Evolutionary conservation across 164 flowering plant species (phyloP).

Genomic region (Chloranthus sessilifolius): DNA sequence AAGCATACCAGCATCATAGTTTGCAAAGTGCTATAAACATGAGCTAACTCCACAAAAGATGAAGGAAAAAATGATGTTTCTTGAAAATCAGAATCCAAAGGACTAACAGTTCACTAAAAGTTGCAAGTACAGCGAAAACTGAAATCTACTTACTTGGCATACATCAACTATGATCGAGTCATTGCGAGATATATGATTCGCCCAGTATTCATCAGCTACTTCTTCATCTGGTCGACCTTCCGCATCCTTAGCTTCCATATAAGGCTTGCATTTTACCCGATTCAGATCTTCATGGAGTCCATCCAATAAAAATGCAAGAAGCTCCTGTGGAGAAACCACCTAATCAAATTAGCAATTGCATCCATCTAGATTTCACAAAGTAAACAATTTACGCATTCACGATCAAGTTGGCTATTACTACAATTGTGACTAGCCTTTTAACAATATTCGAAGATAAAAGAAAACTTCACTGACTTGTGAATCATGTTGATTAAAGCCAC

Average conservation of each 20-base stretch:
- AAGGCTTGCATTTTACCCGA: conserved; percentile 85
- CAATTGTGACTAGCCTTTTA: neutral
- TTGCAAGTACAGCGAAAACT: neutral
- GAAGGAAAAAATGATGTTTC: too few species aligned
- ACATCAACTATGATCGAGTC: conserved; percentile 86
- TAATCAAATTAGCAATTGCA: conserved; percentile 7
- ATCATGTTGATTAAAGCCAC: conserved; percentile 94
- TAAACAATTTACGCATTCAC: too few species aligned
- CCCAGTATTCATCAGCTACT: conserved; percentile 90
- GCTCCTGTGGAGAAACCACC: conserved; percentile 45
- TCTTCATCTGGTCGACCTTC: conserved; percentile 68
- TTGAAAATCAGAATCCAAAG: too few species aligned
- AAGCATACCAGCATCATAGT: too few species aligned
- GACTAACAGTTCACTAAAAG: too few species aligned
- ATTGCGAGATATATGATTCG: conserved; percentile 79
- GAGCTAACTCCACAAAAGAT: too few species aligned
- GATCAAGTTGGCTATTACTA: neutral
- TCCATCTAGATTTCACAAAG: neutral
- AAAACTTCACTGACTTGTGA: conserved; percentile 60
- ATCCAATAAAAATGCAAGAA: conserved; percentile 89
- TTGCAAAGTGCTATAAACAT: too few species aligned
- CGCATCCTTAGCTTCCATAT: conserved; percentile 76
- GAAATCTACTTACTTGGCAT: conserved; percentile 60
- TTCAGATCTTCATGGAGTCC: conserved; percentile 96
- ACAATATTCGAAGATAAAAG: conserved; percentile 1